Conservation (phyloP, 2,329 filamentous ascomycete genomes). For the Chalaropsis thielavioides region DNA sequence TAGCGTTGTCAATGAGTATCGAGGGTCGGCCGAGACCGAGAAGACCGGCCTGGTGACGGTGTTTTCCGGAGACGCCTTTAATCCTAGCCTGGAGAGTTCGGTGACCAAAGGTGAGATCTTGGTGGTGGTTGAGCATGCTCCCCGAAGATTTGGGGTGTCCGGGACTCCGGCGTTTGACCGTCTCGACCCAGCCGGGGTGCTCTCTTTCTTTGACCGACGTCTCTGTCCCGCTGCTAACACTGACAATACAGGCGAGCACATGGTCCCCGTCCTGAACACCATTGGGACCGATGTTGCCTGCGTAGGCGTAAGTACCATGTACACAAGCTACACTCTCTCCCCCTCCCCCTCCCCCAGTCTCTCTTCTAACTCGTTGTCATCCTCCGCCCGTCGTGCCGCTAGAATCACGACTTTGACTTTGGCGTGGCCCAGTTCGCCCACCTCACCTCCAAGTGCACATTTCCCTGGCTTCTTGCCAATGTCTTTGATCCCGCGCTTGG, state of each 20-base stretch:
- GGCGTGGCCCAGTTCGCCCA: constrained; percentile 67
- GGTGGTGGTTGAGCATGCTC: not conserved
- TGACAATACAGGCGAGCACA: constrained; percentile 48
- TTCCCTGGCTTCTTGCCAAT: constrained; percentile 84
- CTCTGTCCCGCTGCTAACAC: not conserved
- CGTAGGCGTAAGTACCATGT: constrained; percentile 48
- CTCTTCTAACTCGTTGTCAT: not conserved
- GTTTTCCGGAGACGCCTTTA: constrained; percentile 88
- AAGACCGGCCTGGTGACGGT: constrained; percentile 58
- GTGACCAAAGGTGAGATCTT: constrained; percentile 59
- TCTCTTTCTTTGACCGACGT: too few relatives aligned
- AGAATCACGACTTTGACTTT: constrained; percentile 91
- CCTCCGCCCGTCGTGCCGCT: not conserved
- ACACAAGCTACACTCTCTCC: not conserved
- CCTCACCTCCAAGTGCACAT: constrained; percentile 58
- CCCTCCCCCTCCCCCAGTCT: not conserved
- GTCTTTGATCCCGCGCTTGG: constrained; percentile 73
- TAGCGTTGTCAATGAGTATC: constrained; percentile 62
- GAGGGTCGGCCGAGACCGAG: constrained; percentile 37
- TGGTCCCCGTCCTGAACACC: constrained; percentile 71
- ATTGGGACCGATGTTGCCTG: constrained; percentile 69
- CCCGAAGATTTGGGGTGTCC: not conserved
- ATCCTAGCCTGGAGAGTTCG: constrained; percentile 75
- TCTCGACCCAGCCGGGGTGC: too few relatives aligned
- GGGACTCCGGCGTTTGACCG: not conserved